Evolutionary conservation across 257 asterid species (phyloP).

Genomic region (Paraleonurus japonicus): DNA sequence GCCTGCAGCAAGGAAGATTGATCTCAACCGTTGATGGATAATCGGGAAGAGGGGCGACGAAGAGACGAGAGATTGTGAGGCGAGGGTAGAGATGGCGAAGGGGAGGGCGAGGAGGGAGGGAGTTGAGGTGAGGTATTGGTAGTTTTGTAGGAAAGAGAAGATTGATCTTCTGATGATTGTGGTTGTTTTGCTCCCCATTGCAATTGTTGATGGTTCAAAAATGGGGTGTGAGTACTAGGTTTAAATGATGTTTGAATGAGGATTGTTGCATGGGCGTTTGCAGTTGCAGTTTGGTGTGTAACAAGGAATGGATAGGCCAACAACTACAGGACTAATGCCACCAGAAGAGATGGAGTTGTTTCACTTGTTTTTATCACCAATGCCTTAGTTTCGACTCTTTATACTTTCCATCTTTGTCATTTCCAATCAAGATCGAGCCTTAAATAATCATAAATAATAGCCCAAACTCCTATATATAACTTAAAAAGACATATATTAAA

Average conservation of each 20-base stretch:
- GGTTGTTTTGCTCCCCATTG: constrained; percentile 49
- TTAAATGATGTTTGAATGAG: constrained; percentile 8
- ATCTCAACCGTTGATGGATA: constrained; percentile 37
- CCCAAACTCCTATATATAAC: too few species aligned
- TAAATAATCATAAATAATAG: too few species aligned
- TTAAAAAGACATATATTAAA: too few species aligned
- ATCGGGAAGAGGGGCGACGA: constrained; percentile 36
- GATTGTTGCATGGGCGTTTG: constrained; percentile 16
- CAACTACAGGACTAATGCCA: constrained; percentile 28
- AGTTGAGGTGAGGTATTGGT: constrained; percentile 53
- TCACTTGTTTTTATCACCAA: constrained; percentile 35
- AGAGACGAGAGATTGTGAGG: constrained; percentile 47
- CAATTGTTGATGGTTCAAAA: not conserved
- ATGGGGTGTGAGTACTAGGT: not conserved
- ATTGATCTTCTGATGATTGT: constrained; percentile 61
- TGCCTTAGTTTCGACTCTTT: constrained; percentile 37
- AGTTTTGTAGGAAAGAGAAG: constrained; percentile 62
- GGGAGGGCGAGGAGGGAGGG: constrained; percentile 65
- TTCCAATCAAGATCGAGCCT: constrained; percentile 19
- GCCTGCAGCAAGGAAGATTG: constrained; percentile 67
- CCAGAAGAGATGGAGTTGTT: constrained; percentile 36
- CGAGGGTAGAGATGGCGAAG: constrained; percentile 57
- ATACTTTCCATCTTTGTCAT: constrained; percentile 25
- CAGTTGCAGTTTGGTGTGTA: constrained; percentile 25
- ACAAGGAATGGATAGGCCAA: constrained; percentile 36